These are phyloP conservation scores for Scheffersomyces stambukii DNA, from an alignment of 1,139 yeast species.

Conservation along the genomic window DNA sequence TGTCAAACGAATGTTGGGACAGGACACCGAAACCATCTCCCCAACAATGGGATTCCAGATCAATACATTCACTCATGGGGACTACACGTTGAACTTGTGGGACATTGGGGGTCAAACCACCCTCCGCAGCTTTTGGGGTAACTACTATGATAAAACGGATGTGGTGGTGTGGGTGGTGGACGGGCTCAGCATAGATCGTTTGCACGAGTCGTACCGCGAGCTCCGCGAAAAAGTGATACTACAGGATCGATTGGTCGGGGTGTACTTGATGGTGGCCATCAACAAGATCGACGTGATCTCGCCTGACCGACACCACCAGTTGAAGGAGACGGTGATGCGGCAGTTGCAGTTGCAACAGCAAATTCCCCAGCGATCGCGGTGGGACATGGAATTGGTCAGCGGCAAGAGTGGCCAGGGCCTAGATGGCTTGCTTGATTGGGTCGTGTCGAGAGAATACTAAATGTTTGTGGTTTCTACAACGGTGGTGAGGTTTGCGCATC, in stretches of 20 bases:
- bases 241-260: conserved; percentile 69
- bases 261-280: conserved; percentile 50
- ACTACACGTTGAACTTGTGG: conserved; percentile 52
- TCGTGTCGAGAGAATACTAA: conserved; percentile 22
- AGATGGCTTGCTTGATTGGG: conserved; percentile 46
- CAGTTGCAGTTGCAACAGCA: conserved; percentile 22
- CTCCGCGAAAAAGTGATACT: conserved; percentile 51
- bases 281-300: conserved; percentile 55
- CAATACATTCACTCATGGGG: conserved; percentile 33
- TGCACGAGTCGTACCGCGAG: conserved; percentile 63
- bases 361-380: conserved; percentile 23
- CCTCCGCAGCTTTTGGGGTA: conserved; percentile 82
- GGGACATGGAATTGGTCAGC: conserved; percentile 45
- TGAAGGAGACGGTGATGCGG: conserved; percentile 15
- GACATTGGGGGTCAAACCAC: conserved; percentile 88
- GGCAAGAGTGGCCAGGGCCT: conserved; percentile 57
- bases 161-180: conserved; percentile 92
- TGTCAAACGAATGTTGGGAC: conserved; percentile 59
- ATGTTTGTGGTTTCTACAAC: no score
- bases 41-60: conserved; percentile 56
- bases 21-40: conserved; percentile 31
- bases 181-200: conserved; percentile 54
- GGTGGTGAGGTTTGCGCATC: no score
- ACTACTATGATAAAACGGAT: conserved; percentile 84
- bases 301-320: conserved; percentile 10